phyloP scores from a whole-genome alignment of 148 eudicot species.

The Cornus florida region DNA sequence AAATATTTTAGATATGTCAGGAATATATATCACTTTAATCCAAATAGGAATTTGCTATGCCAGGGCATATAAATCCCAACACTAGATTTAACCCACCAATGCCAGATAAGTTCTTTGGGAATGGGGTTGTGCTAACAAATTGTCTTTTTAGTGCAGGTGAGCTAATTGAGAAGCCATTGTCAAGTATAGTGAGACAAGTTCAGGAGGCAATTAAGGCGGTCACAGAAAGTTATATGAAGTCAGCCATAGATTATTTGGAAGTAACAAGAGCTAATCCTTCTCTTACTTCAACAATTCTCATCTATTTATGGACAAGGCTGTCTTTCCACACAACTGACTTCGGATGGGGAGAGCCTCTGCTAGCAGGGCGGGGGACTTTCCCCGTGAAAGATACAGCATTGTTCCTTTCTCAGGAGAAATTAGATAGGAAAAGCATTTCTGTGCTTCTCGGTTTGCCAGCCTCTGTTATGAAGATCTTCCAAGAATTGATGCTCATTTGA shows the following conservation, averaged over 20 bases:
- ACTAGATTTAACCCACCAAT: constrained; percentile 32
- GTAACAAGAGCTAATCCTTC: no score
- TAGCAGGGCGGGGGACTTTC: constrained; percentile 18
- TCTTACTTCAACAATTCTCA: no score
- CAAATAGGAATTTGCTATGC: no score
- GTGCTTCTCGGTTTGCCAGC: constrained; percentile 28
- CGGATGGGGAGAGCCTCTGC: no score
- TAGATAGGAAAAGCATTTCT: not conserved
- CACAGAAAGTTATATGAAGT: constrained; percentile 32
- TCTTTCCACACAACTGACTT: no score
- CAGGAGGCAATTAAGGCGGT: constrained; percentile 14
- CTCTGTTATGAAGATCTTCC: constrained; percentile 33
- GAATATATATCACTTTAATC: no score
- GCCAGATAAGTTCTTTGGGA: constrained; percentile 31
- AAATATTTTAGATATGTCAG: no score
- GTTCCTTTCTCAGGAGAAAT: constrained; percentile 17
- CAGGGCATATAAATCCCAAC: no score
- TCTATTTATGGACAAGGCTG: no score
- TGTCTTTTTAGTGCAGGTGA: not conserved
- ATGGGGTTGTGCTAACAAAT: constrained; percentile 30
- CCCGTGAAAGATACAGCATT: constrained; percentile 29
- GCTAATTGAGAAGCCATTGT: constrained; percentile 12
- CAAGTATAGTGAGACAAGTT: constrained; percentile 13
- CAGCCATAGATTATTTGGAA: no score
- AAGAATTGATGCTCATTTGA: constrained; percentile 8